Evolutionary conservation across 2,329 filamentous ascomycete genomes (phyloP).

Genomic region (Coleophoma eucalyptorum): DNA sequence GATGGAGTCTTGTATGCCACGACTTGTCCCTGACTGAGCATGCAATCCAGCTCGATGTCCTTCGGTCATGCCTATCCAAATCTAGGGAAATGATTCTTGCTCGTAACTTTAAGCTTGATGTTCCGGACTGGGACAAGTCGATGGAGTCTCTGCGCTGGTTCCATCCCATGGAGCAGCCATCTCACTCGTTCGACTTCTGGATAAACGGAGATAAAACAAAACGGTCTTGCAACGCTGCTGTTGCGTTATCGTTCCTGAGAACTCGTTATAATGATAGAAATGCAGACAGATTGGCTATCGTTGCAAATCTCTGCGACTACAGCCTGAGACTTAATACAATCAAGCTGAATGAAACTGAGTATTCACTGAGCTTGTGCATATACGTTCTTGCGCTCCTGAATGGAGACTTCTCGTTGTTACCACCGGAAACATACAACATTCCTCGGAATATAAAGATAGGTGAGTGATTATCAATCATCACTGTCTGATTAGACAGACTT

Average conservation of each 20-base stretch:
- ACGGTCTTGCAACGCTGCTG: conserved; percentile 9
- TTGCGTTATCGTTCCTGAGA: conserved; percentile 8
- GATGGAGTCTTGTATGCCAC: neutral
- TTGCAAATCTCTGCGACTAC: conserved; percentile 14
- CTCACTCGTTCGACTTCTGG: neutral
- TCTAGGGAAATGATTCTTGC: neutral
- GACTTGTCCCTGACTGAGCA: neutral
- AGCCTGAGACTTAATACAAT: conserved; percentile 6
- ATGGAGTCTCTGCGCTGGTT: neutral
- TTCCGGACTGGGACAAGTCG: neutral
- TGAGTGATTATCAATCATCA: neutral
- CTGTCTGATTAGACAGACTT: neutral
- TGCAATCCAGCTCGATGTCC: neutral
- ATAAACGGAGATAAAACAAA: neutral
- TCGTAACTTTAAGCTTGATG: neutral
- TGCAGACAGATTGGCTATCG: conserved; percentile 11
- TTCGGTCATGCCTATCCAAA: neutral
- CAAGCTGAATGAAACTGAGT: conserved; percentile 3
- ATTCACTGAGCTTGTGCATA: conserved; percentile 2
- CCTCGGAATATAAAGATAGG: neutral
- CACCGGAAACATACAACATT: conserved; percentile 3
- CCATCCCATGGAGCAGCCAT: neutral
- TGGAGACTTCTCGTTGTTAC: conserved; percentile 9
- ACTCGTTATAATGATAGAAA: conserved; percentile 3
- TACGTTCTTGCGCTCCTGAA: conserved; percentile 7